Evolutionary conservation across 257 asterid species (phyloP), one percentile per base, ranked within the genome.

Genomic region (Capsicum baccatum): DNA sequence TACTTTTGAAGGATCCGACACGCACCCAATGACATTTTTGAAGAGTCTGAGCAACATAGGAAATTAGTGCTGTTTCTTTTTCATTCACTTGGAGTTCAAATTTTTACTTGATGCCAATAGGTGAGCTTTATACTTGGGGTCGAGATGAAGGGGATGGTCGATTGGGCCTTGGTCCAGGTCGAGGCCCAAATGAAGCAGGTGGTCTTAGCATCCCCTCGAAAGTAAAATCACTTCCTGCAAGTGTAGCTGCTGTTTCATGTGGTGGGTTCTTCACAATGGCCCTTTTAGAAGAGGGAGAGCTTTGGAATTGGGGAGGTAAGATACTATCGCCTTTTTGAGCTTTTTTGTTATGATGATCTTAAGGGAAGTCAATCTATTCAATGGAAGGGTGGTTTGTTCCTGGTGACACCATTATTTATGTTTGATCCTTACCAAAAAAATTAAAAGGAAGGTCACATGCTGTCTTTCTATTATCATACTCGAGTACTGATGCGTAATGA

Each of bases 81-180:
- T 44, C 71, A 26, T 84, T 44, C 63, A 21, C 66, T 79, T 55
- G 21, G 74, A 59, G 66, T 74, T 71, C 4, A 21, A 68, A 35
- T 58, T 58, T 73, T 71, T 39, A 56, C 6, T 8, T 69, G 14
- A 33, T 16, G 21, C 68, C 62, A 83, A 84, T 82, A 96, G 99
- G 98, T 83, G 93, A 94, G 80, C 90, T 96, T 44, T 94, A 92
- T 89, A 91, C 91, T 66, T 97, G 99, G 99, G 99, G 98, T 15
- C 91, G 99, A 88, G 99, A 97, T 81, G 98, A 97, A 89, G 99
- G 99, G 62, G 99, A 97, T 85, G 98, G 99, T 88, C 91, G 99
- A 85, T 88, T 95, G 90, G 99, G 99, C 85, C 98, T 97, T 86
- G 98, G 99, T 10, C 98, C 99, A 63, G 89, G 92, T 68, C 96